phyloP scores from a whole-genome alignment of 805 yeast species.

The Trichomonascus vanleenenianus region DNA sequence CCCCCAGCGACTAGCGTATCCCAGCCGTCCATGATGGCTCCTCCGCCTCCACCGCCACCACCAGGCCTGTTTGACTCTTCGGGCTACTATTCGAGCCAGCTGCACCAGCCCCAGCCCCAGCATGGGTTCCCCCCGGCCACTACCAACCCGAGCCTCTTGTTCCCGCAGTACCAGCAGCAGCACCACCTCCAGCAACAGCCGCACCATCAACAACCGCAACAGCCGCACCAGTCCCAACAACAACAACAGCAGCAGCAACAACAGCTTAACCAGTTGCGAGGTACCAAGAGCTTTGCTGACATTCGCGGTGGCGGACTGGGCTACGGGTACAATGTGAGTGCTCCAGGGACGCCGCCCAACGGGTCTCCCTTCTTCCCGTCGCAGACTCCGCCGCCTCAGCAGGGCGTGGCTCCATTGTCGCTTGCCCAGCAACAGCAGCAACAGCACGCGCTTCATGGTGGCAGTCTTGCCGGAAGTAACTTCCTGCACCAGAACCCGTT shows the following conservation, averaged over 20 bases:
- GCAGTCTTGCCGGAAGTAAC: no score
- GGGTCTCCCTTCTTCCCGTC: constrained; percentile 21
- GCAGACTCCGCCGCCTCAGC: constrained; percentile 19
- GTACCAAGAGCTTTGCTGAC: constrained; percentile 31
- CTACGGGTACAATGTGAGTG: constrained; percentile 13
- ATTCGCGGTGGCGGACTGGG: constrained; percentile 20
- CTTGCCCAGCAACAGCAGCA: constrained; percentile 9
- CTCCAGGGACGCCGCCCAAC: constrained; percentile 17
- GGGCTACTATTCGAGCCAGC: constrained; percentile 1
- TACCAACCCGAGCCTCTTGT: constrained; percentile 6
- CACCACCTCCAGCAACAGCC: constrained; percentile 1
- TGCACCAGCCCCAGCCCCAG: constrained; percentile 14
- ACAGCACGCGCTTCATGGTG: constrained; percentile 12
- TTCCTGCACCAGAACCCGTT: constrained; percentile 24
- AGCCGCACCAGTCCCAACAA: constrained; percentile 5
- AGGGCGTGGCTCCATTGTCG: constrained; percentile 4
- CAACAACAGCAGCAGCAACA: constrained; percentile 8
- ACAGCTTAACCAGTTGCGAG: constrained; percentile 18
- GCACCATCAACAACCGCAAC: constrained; percentile 6
- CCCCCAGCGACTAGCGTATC: constrained; percentile 5
- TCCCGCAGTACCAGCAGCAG: constrained; percentile 6
- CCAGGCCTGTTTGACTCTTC: no score
- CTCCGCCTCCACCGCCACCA: constrained; percentile 8
- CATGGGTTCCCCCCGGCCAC: constrained; percentile 18
- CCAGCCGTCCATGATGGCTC: constrained; percentile 1